These are phyloP conservation scores for Globisporangium nunn DNA, from an alignment of 352 stramenopile genomes.

Conservation along the genomic window DNA sequence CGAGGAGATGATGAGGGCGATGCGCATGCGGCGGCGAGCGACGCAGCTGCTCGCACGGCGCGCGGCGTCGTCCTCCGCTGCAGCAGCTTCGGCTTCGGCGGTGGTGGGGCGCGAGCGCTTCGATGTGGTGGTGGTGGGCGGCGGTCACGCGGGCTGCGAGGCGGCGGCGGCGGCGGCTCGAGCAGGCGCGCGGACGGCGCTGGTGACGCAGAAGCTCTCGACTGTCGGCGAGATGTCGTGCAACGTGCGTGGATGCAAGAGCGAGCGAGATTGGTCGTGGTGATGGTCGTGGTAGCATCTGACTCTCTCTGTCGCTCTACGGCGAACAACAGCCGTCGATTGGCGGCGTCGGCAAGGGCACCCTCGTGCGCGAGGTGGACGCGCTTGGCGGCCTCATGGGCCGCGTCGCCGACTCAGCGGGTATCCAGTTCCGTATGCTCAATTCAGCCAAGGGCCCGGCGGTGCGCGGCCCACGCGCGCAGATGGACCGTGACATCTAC, in stretches of 20 bases:
- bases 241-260: constrained; percentile 72
- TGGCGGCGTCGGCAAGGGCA: constrained; percentile 97
- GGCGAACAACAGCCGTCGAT: constrained; percentile 83
- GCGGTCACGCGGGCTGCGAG: constrained; percentile 55
- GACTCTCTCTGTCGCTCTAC: not conserved
- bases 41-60: not conserved
- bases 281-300: too few relatives aligned
- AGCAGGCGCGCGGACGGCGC: constrained; percentile 90
- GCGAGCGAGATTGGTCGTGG: too few relatives aligned
- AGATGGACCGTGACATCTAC: constrained; percentile 98
- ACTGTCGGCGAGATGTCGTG: constrained; percentile 97
- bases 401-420: constrained; percentile 89
- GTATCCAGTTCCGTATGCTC: constrained; percentile 97
- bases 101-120: constrained; percentile 9
- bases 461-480: constrained; percentile 86
- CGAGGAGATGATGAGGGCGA: not conserved
- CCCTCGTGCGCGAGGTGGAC: constrained; percentile 97
- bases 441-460: constrained; percentile 93
- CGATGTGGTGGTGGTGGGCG: constrained; percentile 56
- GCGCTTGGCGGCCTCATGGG: constrained; percentile 97
- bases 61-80: not conserved
- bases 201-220: constrained; percentile 94
- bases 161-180: constrained; percentile 42
- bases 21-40: too few relatives aligned
- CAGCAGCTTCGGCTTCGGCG: not conserved